A percentile compares a stretch with the other conserved stretches of the same genome.
Evolutionary conservation across 495 filamentous ascomycete species (phyloP).

Genomic region (Ascodesmis nigricans): DNA sequence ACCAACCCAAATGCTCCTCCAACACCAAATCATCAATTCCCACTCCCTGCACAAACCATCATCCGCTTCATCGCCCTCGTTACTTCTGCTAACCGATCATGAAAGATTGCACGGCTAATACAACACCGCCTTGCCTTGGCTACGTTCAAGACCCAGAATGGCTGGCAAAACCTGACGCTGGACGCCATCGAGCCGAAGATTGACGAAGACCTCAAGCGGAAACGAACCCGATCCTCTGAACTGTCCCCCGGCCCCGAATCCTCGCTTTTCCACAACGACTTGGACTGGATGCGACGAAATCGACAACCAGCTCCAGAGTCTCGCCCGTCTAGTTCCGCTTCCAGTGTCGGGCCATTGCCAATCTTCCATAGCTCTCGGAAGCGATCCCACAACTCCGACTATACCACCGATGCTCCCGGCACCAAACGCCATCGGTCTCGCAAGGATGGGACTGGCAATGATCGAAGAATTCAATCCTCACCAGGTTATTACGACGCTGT

Average conservation of each 20-base stretch:
- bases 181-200: constrained; percentile 51
- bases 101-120: constrained; percentile 69
- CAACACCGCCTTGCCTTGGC: constrained; percentile 86
- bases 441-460: constrained; percentile 1
- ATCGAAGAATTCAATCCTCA: constrained; percentile 13
- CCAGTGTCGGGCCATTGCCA: constrained; percentile 17
- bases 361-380: constrained; percentile 17
- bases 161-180: constrained; percentile 56
- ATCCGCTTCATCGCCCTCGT: constrained; percentile 9
- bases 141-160: constrained; percentile 88
- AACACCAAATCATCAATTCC: background rate
- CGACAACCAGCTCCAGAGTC: constrained; percentile 3
- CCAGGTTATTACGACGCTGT: constrained; percentile 15
- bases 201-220: constrained; percentile 48
- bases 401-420: constrained; percentile 13
- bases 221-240: constrained; percentile 24
- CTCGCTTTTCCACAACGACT: constrained; percentile 18
- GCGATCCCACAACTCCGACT: constrained; percentile 13
- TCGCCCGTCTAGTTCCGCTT: constrained; percentile 16
- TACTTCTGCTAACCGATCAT: constrained; percentile 13
- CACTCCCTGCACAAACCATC: constrained; percentile 1
- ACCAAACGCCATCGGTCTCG: constrained; percentile 20
- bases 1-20: constrained; percentile 5
- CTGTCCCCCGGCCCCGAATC: constrained; percentile 12
- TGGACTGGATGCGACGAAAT: constrained; percentile 20